Evolutionary conservation across 805 yeast species (phyloP), one percentile per base, ranked within the genome.

Genomic region (Saccharomycopsis fibuligera): DNA sequence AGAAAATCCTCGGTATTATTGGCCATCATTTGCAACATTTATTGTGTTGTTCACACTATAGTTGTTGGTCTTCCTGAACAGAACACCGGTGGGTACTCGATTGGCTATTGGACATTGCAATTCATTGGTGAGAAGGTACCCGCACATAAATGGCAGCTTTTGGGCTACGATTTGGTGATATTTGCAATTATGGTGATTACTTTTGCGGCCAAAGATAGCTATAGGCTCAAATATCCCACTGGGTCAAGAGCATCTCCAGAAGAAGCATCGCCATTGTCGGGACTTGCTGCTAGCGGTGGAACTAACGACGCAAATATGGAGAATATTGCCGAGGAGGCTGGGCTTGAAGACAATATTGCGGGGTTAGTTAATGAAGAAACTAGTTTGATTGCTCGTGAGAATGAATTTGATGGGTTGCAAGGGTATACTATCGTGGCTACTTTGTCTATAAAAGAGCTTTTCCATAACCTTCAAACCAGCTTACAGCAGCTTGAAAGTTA

Each of bases 111-210:
- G 43, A 51, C 49, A 10, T 16, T 53, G 2, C 51, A 48, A 22
- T 25, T 50, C 6, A 44, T 53, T 17, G 56, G 56, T 10, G 54
- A 53, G 25, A 14, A 30, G 14, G 39, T 41, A 14, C 47, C 52
- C 5, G 2, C 19, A 14, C 17, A 21, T 23, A 50, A 50, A 36
- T 41, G 35, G 37, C 46, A 25, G 19, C 29, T 53, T 10, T 14
- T 47, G 9, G 21, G 29, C 21, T 53, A 47, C 35, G 56, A 53
- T 31, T 14, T 21, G 3, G 35, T 44, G 10, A 42, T 53, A n/a
- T 47, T 53, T 27, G 22, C 16, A 6, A 21, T 53, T 4, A 51
- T 48, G 38, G 29, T 41, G 2, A 17, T 48, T 16, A 12, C 24
- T 12, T 29, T 48, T 30, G 36, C 48, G 16, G 37, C 37, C 6